Base-by-base conservation (phyloP, 345 rosid genomes). In the Populus ilicifolia region DNA sequence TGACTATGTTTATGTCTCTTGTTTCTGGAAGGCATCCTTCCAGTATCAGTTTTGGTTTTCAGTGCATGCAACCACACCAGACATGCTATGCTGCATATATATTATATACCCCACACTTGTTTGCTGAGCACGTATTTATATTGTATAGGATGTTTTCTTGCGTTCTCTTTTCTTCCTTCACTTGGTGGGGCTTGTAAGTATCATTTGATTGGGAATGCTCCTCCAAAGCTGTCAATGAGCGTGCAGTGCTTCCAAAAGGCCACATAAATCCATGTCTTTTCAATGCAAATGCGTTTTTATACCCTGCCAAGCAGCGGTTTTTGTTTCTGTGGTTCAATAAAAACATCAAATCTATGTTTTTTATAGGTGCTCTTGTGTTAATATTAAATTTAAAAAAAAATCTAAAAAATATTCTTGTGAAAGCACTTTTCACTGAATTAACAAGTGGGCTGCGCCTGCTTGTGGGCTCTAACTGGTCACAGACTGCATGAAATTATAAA, bases 41-140 rank as follows among this genome's bases (percentile, higher is more conserved):
- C 65, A 35, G 27, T 46, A 64, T 67, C 81, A 80, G 74, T 87
- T 84, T 87, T 87, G 86, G 73, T 78, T 79, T 73, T 54, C 36
- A 75, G 73, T 76, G 71, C 5, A 67, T 69, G 78, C 73, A 63
- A 17, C 50, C 14, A 13, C 68, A 64, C n/a, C 62, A 30, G 63
- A 29, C 12, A 61, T 30, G 48, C 66, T 64, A 38, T 44, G 48
- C 67, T 62, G 50, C 18, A 46, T 4, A 13, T 46, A 56, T 1
- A n/a, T 25, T 41, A 8, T 21, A 56, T 10, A n/a, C 63, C 77
- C 25, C 8, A 50, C 13, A 18, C 21, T 66, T 69, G 39, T 48
- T 68, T 67, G 75, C 39, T 75, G 41, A 65, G 29, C 43, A 16
- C 61, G 4, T 44, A 70, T 65, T 35, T 67, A 64, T 18, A 61